Base-by-base conservation (phyloP, 768 basidiomycete species). In the Rhodotorula kratochvilovae region DNA sequence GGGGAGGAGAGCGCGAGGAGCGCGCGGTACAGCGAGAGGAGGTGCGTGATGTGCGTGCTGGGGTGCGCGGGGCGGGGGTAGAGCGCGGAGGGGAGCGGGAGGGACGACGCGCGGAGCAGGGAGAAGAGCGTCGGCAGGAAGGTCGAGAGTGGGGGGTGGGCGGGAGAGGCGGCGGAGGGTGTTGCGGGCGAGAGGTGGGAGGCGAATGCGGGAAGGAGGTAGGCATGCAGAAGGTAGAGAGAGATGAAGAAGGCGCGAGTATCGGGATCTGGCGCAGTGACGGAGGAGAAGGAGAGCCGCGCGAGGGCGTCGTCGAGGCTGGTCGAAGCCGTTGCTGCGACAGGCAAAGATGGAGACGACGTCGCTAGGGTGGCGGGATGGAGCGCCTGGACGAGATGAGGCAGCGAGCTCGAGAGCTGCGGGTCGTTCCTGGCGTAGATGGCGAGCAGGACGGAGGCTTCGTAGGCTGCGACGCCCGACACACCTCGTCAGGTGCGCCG, bases 381-480 rank as follows among this genome's bases (percentile, higher is more conserved):
- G 8, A 75, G 53, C 19, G 55, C 25, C 19, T 56, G 45, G 15
- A 75, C 73, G 60, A 75, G 73, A 36, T 59, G 70, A 3, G 70
- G 67, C 5, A 75, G 64, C 8, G 70, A 66, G 35, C 64, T 58
- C 23, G 60, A 36, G 13, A 75, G 64, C 39, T 75, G 73, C 13
- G 70, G 56, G 23, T 51, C 59, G 54, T 75, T 75, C 39, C 64
- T 59, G 58, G 63, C 64, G 54, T 36, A 29, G 53, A 75, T 50
- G 5, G 73, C 55, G 19, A 68, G 64, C 1, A 66, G 57, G 2
- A 63, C 67, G 0, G 73, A 75, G 0, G 67, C 42, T 45, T 68
- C 64, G 64, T 75, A 75, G 31, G 68, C 73, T 75, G 64, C 29
- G n/a, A n/a, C n/a, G n/a, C n/a, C n/a, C n/a, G n/a, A n/a, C n/a